Evolutionary conservation across 768 basidiomycete species (phyloP).

Genomic region (Sarcodon aspratus): DNA sequence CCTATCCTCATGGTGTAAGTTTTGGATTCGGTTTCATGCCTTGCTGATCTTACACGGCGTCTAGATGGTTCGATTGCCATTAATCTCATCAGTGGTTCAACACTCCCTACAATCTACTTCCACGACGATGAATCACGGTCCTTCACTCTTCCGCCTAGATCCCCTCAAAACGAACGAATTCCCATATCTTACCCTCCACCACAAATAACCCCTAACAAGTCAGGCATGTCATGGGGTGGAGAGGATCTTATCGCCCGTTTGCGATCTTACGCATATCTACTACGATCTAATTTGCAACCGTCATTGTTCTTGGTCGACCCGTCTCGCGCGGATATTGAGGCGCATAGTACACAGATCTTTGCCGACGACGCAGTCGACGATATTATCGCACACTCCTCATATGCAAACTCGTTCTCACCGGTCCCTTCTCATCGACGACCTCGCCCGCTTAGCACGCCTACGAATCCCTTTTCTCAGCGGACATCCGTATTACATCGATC

Average conservation of each 20-base stretch:
- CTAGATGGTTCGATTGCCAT: conserved; percentile 82
- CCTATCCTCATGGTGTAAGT: conserved; percentile 73
- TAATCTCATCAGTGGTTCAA: conserved; percentile 77
- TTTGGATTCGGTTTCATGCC: conserved; percentile 5
- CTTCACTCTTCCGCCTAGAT: conserved; percentile 36
- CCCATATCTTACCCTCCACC: conserved; percentile 49
- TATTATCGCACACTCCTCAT: conserved; percentile 73
- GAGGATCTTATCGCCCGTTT: conserved; percentile 76
- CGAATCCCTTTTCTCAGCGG: conserved; percentile 49
- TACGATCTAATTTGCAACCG: conserved; percentile 80
- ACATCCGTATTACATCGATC: conserved; percentile 78
- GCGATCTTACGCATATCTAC: conserved; percentile 63
- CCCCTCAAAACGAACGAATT: conserved; percentile 23
- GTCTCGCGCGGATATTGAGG: conserved; percentile 82
- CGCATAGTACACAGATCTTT: conserved; percentile 78
- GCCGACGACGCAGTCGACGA: conserved; percentile 82
- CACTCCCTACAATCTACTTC: conserved; percentile 85
- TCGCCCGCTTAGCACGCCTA: conserved; percentile 39
- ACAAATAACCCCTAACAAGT: conserved; percentile 29
- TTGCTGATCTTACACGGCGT: conserved; percentile 11
- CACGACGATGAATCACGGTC: conserved; percentile 95
- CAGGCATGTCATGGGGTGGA: conserved; percentile 67
- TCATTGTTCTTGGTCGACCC: conserved; percentile 88
- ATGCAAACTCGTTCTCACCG: conserved; percentile 66
- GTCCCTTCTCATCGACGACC: conserved; percentile 78